Percentiles rank a stretch among this genome's conserved stretches.
Evolutionary conservation across 2,329 filamentous ascomycete species (phyloP).

Genomic region (Pseudogymnoascus sp.): DNA sequence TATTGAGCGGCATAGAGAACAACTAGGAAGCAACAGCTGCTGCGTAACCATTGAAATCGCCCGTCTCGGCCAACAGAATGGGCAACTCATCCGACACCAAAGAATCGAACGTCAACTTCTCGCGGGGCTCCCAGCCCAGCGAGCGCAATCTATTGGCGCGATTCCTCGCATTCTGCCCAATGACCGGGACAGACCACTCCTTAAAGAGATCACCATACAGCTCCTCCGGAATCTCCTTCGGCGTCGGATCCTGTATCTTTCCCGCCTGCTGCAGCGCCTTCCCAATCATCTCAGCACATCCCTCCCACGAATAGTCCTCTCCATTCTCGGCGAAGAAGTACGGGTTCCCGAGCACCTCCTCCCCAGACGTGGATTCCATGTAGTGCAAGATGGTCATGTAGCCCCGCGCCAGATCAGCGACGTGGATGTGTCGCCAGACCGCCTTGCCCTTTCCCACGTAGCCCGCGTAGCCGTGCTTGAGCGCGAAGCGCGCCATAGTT

Average conservation of each 20-base stretch:
- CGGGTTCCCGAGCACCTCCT: slow-evolving; percentile 34
- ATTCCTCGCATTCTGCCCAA: slow-evolving; percentile 38
- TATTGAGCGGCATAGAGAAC: neutral
- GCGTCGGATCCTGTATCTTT: slow-evolving; percentile 30
- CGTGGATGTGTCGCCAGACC: slow-evolving; percentile 39
- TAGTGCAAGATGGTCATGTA: slow-evolving; percentile 40
- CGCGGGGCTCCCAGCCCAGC: slow-evolving; percentile 38
- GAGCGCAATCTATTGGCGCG: slow-evolving; percentile 37
- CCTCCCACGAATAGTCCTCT: slow-evolving; percentile 37
- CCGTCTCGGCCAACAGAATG: slow-evolving; percentile 28
- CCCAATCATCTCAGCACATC: slow-evolving; percentile 34
- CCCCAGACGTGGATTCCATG: slow-evolving; percentile 31
- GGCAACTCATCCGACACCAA: slow-evolving; percentile 38
- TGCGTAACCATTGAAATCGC: slow-evolving; percentile 11
- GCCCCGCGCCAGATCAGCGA: slow-evolving; percentile 38
- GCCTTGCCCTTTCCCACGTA: slow-evolving; percentile 37
- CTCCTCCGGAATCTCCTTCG: slow-evolving; percentile 30
- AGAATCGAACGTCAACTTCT: slow-evolving; percentile 35
- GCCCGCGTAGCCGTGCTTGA: slow-evolving; percentile 24
- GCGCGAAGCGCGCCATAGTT: slow-evolving; percentile 40
- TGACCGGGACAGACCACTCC: slow-evolving; percentile 29
- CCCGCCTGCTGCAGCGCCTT: slow-evolving; percentile 31
- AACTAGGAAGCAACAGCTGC: slow-evolving; percentile 14
- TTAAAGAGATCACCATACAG: slow-evolving; percentile 36
- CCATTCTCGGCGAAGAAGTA: slow-evolving; percentile 45